phyloP scores from a whole-genome alignment of 768 basidiomycete species.

The Boletus sp. region DNA sequence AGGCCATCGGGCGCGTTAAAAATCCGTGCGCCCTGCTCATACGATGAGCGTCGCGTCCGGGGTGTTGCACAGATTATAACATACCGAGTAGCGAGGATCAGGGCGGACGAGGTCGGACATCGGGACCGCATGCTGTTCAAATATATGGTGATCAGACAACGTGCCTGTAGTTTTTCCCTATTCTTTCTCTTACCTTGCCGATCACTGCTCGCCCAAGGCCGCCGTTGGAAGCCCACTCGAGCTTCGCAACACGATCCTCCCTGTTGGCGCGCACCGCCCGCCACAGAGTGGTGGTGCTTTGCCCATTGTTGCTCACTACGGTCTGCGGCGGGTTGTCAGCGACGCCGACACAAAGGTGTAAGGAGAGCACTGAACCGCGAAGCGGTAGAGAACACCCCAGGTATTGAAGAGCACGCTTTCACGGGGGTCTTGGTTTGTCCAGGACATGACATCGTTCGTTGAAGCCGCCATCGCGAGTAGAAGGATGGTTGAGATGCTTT shows the following conservation, averaged over 20 bases:
- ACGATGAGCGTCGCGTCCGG: constrained; percentile 11
- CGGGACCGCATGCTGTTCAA: constrained; percentile 61
- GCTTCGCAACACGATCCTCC: constrained; percentile 83
- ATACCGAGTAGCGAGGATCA: constrained; percentile 59
- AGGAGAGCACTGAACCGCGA: constrained; percentile 50
- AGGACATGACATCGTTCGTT: constrained; percentile 71
- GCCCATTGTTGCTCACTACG: constrained; percentile 55
- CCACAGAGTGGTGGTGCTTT: constrained; percentile 74
- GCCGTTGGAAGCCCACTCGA: constrained; percentile 83
- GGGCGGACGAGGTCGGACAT: constrained; percentile 81
- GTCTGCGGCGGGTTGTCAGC: constrained; percentile 48
- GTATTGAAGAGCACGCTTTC: constrained; percentile 80
- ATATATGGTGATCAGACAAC: constrained; percentile 27
- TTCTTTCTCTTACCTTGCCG: constrained; percentile 59
- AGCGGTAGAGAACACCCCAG: constrained; percentile 79
- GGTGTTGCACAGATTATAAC: constrained; percentile 26
- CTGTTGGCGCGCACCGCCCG: constrained; percentile 79
- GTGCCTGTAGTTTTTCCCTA: constrained; percentile 10
- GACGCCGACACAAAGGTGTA: constrained; percentile 14
- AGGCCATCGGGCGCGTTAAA: constrained; percentile 84
- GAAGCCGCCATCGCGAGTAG: constrained; percentile 47
- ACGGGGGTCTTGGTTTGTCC: constrained; percentile 84
- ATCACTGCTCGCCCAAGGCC: constrained; percentile 82
- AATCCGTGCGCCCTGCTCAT: constrained; percentile 53
- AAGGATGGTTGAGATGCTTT: constrained; percentile 30